Evolutionary conservation across 768 basidiomycete genomes (phyloP), one percentile per base, ranked within the genome.

Genomic region (Russula virescens): DNA sequence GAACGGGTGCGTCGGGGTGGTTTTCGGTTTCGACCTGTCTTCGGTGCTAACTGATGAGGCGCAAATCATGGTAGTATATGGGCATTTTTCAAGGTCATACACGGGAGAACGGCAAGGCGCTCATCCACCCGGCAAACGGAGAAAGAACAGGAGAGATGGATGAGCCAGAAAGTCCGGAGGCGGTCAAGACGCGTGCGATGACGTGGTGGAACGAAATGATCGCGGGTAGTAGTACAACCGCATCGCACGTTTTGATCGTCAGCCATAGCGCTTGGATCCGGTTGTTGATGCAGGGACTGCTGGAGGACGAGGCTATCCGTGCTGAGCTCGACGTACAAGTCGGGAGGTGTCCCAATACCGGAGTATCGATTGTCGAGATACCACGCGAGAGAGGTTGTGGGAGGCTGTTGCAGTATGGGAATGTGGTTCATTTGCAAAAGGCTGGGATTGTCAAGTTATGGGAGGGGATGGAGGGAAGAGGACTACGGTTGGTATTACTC

Each of bases 251-350:
- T 49, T 77, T 92, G 34, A 79, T 85, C 14, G 81, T 83, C 62
- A 81, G 84, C 46, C 89, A 92, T 60, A 87, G 87, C 2, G 87
- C 81, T 0, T 78, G 81, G 68, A 88, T 91, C 62, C 73, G 74
- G 21, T 75, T 76, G 31, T 75, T 91, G 58, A 74, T 87, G 61
- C 75, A 75, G 21, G 73, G 70, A 46, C 69, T 89, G 68, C 66
- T 81, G n/a, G 72, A 74, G 23, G 77, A 76, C 48, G 70, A 77
- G 38, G 70, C 75, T 66, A 65, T 80, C 55, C 66, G 59, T 52
- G 76, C 75, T 59, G 77, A 71, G 25, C 69, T 73, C 21, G 74
- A 71, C 10, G 71, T 73, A 23, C 55, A 42, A 26, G 62, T 68
- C n/a, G 70, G 71, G 49, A 70, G 68, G 54, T 83, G 80, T 69